Evolutionary conservation across 2,329 filamentous ascomycete genomes (phyloP).

Genomic region (Orbilia blumenaviensis): DNA sequence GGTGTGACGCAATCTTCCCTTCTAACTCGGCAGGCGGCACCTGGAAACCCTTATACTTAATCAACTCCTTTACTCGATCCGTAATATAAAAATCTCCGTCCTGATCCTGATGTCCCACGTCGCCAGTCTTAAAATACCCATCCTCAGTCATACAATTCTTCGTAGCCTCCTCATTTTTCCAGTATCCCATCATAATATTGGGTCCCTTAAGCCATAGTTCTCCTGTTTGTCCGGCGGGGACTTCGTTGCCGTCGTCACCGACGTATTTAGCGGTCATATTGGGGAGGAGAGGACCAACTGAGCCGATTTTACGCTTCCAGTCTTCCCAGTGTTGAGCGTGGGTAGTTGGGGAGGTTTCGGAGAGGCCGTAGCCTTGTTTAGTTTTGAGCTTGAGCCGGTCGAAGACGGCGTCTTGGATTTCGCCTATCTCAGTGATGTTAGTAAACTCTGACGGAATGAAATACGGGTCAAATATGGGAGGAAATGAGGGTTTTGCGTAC

Average conservation of each 20-base stretch:
- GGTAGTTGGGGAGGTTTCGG: slow-evolving; percentile 83
- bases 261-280: slow-evolving; percentile 82
- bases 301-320: slow-evolving; percentile 79
- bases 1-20: slow-evolving; percentile 65
- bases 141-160: slow-evolving; percentile 76
- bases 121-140: slow-evolving; percentile 90
- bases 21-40: slow-evolving; percentile 75
- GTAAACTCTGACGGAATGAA: no score
- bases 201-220: slow-evolving; percentile 81
- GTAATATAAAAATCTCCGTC: slow-evolving; percentile 89
- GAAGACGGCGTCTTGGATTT: slow-evolving; percentile 80
- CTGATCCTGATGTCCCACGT: slow-evolving; percentile 80
- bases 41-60: slow-evolving; percentile 76
- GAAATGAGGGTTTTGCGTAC: slow-evolving; percentile 54
- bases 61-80: slow-evolving; percentile 76
- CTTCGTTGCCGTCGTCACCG: slow-evolving; percentile 69
- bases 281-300: slow-evolving; percentile 78
- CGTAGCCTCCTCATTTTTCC: slow-evolving; percentile 77
- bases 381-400: slow-evolving; percentile 77
- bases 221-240: slow-evolving; percentile 72
- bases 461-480: background rate
- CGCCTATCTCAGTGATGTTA: slow-evolving; percentile 60
- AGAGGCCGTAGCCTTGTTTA: slow-evolving; percentile 92
- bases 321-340: slow-evolving; percentile 77
- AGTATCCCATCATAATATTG: slow-evolving; percentile 81